Percentiles rank a stretch among this genome's conserved stretches.
phyloP scores from a whole-genome alignment of 129 eudicot species.

The Solidago caesia region DNA sequence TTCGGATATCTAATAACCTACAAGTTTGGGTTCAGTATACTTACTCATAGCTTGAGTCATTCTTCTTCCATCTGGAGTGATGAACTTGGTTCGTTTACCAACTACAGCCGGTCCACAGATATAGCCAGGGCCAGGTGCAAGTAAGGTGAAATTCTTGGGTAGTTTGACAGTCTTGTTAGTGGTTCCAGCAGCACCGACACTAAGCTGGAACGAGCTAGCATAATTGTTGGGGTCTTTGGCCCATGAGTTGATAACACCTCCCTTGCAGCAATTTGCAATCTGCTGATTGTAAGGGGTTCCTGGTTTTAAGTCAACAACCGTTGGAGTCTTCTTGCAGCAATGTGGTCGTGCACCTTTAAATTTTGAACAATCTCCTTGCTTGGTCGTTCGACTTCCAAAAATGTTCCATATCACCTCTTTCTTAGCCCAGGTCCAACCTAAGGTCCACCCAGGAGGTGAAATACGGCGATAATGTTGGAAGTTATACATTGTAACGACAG shows the following conservation, averaged over 20 bases:
- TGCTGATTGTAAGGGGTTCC: constrained; percentile 95
- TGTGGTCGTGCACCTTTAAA: constrained; percentile 77
- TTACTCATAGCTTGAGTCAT: constrained; percentile 94
- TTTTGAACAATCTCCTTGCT: constrained; percentile 93
- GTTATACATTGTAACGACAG: constrained; percentile 83
- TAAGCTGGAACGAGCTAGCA: constrained; percentile 78
- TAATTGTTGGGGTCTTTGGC: constrained; percentile 73
- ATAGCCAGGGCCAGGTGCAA: constrained; percentile 90
- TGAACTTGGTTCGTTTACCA: constrained; percentile 66
- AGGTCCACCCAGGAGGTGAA: constrained; percentile 90
- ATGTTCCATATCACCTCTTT: constrained; percentile 93
- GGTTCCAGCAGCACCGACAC: constrained; percentile 91
- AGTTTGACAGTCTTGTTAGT: constrained; percentile 78
- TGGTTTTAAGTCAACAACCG: constrained; percentile 75
- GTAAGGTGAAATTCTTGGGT: constrained; percentile 82
- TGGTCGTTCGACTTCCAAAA: constrained; percentile 87
- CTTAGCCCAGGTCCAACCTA: constrained; percentile 98
- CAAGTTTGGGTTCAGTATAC: constrained; percentile 22
- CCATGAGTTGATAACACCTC: constrained; percentile 93
- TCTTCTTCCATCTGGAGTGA: constrained; percentile 73
- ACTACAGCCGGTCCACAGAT: constrained; percentile 87
- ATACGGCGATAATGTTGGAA: constrained; percentile 89
- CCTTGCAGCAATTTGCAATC: constrained; percentile 90
- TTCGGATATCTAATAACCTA: not conserved
- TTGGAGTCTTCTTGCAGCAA: constrained; percentile 83